Conservation (phyloP, 2,329 filamentous ascomycete species). For the Ciborinia camelliae region DNA sequence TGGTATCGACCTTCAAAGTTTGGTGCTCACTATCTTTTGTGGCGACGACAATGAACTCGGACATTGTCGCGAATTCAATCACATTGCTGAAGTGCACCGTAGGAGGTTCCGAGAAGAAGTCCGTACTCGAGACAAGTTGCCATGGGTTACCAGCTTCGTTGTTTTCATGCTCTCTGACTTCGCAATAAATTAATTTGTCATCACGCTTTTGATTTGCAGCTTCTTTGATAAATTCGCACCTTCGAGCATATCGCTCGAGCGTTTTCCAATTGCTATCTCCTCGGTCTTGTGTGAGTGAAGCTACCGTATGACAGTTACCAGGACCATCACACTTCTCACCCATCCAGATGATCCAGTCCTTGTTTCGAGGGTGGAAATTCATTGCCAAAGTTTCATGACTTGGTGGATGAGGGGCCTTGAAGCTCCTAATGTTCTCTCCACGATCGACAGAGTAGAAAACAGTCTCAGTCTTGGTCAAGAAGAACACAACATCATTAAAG, state of each 20-base stretch:
- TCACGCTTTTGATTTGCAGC: slow-evolving; percentile 52
- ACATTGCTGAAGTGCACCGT: slow-evolving; percentile 65
- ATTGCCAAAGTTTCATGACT: slow-evolving; percentile 46
- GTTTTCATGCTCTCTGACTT: slow-evolving; percentile 59
- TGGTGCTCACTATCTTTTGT: slow-evolving; percentile 61
- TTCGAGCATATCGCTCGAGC: slow-evolving; percentile 68
- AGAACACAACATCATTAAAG: slow-evolving; percentile 82
- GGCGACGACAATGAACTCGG: slow-evolving; percentile 91
- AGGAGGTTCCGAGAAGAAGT: slow-evolving; percentile 69
- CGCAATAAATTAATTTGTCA: slow-evolving; percentile 52
- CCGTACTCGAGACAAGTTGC: slow-evolving; percentile 71
- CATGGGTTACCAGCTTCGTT: slow-evolving; percentile 60
- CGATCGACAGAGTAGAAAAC: slow-evolving; percentile 82
- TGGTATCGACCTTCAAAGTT: slow-evolving; percentile 73
- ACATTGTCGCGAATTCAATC: slow-evolving; percentile 88
- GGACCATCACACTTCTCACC: slow-evolving; percentile 64
- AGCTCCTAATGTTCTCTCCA: slow-evolving; percentile 68
- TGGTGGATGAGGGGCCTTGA: slow-evolving; percentile 62
- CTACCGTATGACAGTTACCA: slow-evolving; percentile 64
- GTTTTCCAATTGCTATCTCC: slow-evolving; percentile 76
- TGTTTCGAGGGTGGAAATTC: slow-evolving; percentile 78
- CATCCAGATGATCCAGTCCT: slow-evolving; percentile 90
- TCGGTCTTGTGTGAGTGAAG: slow-evolving; percentile 74
- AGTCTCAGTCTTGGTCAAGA: slow-evolving; percentile 64
- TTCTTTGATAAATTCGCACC: slow-evolving; percentile 82